Base-by-base conservation (phyloP, 176 grass and related monocot species). In the Raddia distichophylla region DNA sequence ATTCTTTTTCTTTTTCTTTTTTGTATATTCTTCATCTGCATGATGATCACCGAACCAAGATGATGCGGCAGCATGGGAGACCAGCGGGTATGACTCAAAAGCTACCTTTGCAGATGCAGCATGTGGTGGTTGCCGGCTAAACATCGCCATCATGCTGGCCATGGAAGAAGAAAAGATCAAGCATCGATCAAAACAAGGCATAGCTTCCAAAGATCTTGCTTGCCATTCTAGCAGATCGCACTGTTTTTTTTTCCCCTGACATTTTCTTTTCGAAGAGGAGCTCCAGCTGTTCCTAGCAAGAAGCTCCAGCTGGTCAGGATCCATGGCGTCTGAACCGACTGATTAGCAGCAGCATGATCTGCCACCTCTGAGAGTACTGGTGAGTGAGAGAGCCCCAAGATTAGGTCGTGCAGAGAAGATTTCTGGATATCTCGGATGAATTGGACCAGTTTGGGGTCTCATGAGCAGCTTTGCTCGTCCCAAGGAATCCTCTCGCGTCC, bases 51-150 rank as follows among this genome's bases (percentile, higher is more conserved):
- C 76, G 48, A 75, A 60, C 7, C 15, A 11, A 63, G 64, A 80
- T 49, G 35, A 40, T 40, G 37, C 37, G 37, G 37, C 77, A 47
- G 69, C 81, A 73, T 8, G 13, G 55, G 58, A 64, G 18, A 42
- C 32, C 22, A 13, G 46, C 48, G 48, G 35, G 35, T 10, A 64
- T 72, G 64, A 70, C 54, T 76, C 80, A 43, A 83, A 88, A 83
- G 86, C 22, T 51, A 10, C 33, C 80, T 79, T 74, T 86, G 74
- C 59, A 49, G 22, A 64, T 76, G 37, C 65, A 71, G 72, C 64
- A 42, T 71, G 82, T 9, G 82, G 72, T 80, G 87, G 76, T 71
- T 70, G 69, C 58, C 59, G 55, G 18, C 81, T 65, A 54, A 65
- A 33, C 70, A 34, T 51, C 69, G 10, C 32, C 68, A 48, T 76